Conservation (phyloP, 768 basidiomycete genomes). For the Kwoniella newhampshirensis region DNA sequence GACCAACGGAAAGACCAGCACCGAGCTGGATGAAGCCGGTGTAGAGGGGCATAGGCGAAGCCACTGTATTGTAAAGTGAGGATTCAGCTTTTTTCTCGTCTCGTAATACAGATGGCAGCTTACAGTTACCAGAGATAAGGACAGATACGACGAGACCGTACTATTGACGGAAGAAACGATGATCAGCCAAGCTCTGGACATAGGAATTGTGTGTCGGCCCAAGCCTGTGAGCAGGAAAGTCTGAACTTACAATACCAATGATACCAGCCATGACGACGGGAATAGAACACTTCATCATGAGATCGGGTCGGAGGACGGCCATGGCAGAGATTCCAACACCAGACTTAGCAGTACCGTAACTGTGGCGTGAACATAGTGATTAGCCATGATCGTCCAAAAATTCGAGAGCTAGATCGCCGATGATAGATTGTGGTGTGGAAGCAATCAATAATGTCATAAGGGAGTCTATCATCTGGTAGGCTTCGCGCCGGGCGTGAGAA, state of each 20-base stretch:
- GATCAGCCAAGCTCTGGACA: no score
- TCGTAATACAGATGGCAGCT: constrained; percentile 52
- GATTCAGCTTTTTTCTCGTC: background rate
- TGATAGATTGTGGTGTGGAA: background rate
- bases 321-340: constrained; percentile 75
- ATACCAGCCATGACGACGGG: constrained; percentile 99
- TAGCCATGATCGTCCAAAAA: no score
- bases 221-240: background rate
- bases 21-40: constrained; percentile 62
- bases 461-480: no score
- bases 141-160: constrained; percentile 99
- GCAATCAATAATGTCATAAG: background rate
- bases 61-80: constrained; percentile 58
- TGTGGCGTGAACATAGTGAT: no score
- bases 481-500: no score
- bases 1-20: constrained; percentile 93
- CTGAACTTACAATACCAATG: constrained; percentile 76
- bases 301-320: constrained; percentile 93
- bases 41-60: constrained; percentile 78
- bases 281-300: constrained; percentile 95
- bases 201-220: no score
- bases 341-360: constrained; percentile 99
- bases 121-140: constrained; percentile 81
- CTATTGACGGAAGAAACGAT: constrained; percentile 47
- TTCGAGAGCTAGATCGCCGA: background rate